Conservation (phyloP, 2,329 filamentous ascomycete species). For the Aphanoascus verrucosus region DNA sequence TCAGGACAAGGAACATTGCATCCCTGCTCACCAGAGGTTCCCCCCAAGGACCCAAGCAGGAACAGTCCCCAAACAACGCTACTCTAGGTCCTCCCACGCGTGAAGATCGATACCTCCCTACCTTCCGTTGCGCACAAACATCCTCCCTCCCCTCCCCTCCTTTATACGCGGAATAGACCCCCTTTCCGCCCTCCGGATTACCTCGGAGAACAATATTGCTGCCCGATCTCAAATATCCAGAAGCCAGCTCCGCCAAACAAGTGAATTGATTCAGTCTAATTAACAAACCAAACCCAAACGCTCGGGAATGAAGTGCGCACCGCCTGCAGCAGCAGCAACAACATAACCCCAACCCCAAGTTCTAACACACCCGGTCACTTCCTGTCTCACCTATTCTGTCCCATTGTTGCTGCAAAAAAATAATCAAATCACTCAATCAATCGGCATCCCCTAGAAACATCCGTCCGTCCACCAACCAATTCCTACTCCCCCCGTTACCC, state of each 20-base stretch:
- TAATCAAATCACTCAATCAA: too few species aligned
- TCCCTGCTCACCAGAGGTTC: background rate
- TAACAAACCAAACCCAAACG: background rate
- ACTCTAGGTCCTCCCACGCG: constrained; percentile 4
- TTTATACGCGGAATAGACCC: too few species aligned
- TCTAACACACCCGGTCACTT: background rate
- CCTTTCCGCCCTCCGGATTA: background rate
- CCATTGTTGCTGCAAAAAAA: background rate
- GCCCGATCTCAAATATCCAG: background rate
- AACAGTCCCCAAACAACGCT: background rate
- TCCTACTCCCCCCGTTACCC: too few species aligned
- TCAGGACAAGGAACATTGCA: background rate
- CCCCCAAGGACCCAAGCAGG: constrained; percentile 2
- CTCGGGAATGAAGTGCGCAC: constrained; percentile 4
- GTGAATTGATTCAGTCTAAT: too few species aligned
- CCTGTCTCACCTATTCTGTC: constrained; percentile 3
- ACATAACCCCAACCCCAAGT: background rate
- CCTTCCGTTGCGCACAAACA: background rate
- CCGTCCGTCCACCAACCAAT: too few species aligned
- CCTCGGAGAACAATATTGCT: constrained; percentile 9
- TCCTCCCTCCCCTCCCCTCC: background rate
- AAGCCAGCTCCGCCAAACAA: background rate
- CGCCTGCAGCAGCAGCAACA: background rate
- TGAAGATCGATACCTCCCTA: background rate
- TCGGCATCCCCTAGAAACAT: background rate